Evolutionary conservation across 345 rosid genomes (phyloP).

Genomic region (Excoecaria cochinchinensis): DNA sequence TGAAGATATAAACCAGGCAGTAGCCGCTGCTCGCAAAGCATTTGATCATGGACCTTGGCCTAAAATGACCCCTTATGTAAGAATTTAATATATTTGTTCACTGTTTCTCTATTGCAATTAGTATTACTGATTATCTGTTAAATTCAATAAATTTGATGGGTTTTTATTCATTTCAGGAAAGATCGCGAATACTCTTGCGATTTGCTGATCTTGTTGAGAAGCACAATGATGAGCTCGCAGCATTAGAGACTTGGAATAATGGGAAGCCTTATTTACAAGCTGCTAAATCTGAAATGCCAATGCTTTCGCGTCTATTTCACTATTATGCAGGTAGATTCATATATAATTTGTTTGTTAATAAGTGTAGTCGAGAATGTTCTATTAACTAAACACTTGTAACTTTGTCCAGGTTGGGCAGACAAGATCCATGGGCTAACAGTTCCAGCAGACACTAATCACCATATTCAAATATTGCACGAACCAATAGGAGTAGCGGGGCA

Average conservation of each 20-base stretch:
- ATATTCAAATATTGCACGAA: conserved; percentile 28
- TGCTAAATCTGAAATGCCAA: conserved; percentile 66
- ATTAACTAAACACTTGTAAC: neutral
- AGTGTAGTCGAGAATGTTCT: neutral
- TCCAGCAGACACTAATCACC: conserved; percentile 22
- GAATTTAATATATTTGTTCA: neutral
- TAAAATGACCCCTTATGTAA: conserved; percentile 82
- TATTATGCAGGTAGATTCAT: conserved; percentile 68
- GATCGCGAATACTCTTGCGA: conserved; percentile 56
- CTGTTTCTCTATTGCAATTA: neutral
- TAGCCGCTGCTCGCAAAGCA: conserved; percentile 87
- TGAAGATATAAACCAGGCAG: conserved; percentile 81
- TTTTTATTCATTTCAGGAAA: conserved; percentile 51
- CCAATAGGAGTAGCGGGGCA: conserved; percentile 36
- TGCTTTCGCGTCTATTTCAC: conserved; percentile 55
- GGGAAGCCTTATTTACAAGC: conserved; percentile 85
- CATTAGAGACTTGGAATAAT: conserved; percentile 85
- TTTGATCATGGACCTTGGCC: conserved; percentile 99
- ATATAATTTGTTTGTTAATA: neutral
- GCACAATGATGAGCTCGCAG: conserved; percentile 77
- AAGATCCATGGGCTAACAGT: conserved; percentile 31
- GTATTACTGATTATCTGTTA: neutral
- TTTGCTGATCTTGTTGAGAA: conserved; percentile 84
- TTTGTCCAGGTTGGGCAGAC: conserved; percentile 60
- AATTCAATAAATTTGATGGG: neutral